Base-by-base conservation (phyloP, 2,329 filamentous ascomycete genomes). In the Colletotrichum cereale region DNA sequence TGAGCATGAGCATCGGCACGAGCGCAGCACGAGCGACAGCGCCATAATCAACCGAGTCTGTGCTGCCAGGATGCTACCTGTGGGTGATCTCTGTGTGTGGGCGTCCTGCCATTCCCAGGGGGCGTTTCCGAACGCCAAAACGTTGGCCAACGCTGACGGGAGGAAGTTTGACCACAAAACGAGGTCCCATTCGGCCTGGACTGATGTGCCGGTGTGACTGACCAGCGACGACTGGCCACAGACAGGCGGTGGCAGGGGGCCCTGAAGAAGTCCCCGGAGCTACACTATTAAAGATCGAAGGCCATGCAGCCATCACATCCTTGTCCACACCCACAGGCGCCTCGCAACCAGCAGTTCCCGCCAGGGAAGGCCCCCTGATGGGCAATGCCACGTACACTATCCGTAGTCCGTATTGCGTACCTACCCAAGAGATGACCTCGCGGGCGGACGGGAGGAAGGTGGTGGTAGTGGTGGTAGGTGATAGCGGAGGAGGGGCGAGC, bases 261-360 rank as follows among this genome's bases (percentile, higher is more conserved):
- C 58, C 68, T 73, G 73, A 73, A 74, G 73, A 74, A 73, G 71
- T 66, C 71, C 73, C 73, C 73, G 73, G 71, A 63, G 67, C 73
- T n/a, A n/a, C n/a, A n/a, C n/a, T 71, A 65, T 71, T 73, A 67
- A 71, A 74, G 73, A 74, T 74, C 73, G 73, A 73, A 74, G 66
- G 63, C 53, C 70, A 71, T 72, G 70, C 70, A 72, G 50, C 70
- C 70, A 71, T 71, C 67, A 62, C 56, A 72, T 71, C 70, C 70
- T 62, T 71, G 70, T 71, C 48, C 62, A 62, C 70, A 72, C 70
- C 70, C 47, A 66, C 42, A 40, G 70, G 62, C 70, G 62, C 61
- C 66, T 71, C 61, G 62, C 70, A 66, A 67, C 67, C 40, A 72
- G 70, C 62, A 62, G 67, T 72, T 72, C 67, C 61, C 62, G 67